Evolutionary conservation across 2,329 filamentous ascomycete species (phyloP), one percentile per base, ranked within the genome.

Genomic region (Macroventuria anomochaeta): DNA sequence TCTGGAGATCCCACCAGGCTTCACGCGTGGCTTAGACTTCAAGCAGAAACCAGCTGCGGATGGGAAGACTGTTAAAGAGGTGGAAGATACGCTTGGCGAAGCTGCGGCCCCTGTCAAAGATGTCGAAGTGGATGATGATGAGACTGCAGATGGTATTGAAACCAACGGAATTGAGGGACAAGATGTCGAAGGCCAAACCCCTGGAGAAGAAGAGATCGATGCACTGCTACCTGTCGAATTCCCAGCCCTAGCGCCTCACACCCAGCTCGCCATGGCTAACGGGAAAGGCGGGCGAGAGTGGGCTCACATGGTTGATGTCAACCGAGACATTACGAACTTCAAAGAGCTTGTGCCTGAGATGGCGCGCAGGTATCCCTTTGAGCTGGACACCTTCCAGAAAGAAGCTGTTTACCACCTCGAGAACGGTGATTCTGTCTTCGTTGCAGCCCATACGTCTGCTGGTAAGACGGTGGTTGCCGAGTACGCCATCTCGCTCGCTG

Each of bases 401-500:
- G 95, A 99, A 77, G 95, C 95, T 5, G 90, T 99, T 2, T 99
- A 97, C 72, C 95, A 97, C 76, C 85, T 99, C 3, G 95, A 99
- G 72, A 92, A 89, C 68, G 93, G 95, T 15, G 95, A 99, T 70
- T 97, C 93, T 0, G 95, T 99, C 21, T 99, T 99, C 67, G 95
- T 99, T 43, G 95, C 95, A 8, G 95, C 95, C 0, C 95, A 99
- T 72, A 99, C 95, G 0, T 99, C 95, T 28, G 95, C 95, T 18
- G 95, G 95, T 51, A 99, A 99, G 79, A 99, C 95, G 1, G 95
- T 97, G 0, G 95, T 99, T 12, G 95, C 95, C 23, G 95, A 99
- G 73, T 99, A 99, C 75, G 95, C 93, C 41, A 97, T 99, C 73
- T 92, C 95, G 6, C 80, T 99, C 53, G 95, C 95, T 25, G 88